These are phyloP conservation scores for Dendrostoma leiphaemia DNA, from an alignment of 2,329 filamentous ascomycete species.

Conservation along the genomic window DNA sequence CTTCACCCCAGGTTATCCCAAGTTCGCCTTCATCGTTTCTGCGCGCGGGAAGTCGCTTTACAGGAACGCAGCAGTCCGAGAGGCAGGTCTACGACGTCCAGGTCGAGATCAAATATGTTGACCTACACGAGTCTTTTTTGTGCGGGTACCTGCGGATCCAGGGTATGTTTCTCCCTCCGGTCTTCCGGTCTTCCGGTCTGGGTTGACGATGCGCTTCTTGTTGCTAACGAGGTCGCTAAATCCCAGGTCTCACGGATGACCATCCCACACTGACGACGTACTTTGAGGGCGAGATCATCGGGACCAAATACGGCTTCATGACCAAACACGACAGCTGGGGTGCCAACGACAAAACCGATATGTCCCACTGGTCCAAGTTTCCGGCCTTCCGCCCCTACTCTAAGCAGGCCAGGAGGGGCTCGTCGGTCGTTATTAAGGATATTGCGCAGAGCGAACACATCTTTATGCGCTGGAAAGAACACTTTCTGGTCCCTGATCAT, in stretches of 20 bases:
- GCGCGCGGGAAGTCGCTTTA: slow-evolving; percentile 82
- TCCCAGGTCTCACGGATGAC: slow-evolving; percentile 82
- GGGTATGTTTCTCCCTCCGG: slow-evolving; percentile 59
- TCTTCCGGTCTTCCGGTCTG: slow-evolving; percentile 6
- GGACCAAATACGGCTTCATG: slow-evolving; percentile 88
- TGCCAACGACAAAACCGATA: slow-evolving; percentile 84
- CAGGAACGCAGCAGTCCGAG: slow-evolving; percentile 90
- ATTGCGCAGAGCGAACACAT: slow-evolving; percentile 80
- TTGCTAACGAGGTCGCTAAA: neutral
- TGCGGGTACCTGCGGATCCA: slow-evolving; percentile 95
- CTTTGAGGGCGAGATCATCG: slow-evolving; percentile 97
- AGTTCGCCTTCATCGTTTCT: slow-evolving; percentile 83
- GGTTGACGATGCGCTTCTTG: neutral
- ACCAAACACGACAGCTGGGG: slow-evolving; percentile 91
- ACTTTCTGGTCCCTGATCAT: slow-evolving; percentile 95
- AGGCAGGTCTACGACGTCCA: slow-evolving; percentile 92
- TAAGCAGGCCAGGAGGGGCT: slow-evolving; percentile 55
- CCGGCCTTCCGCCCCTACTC: slow-evolving; percentile 76
- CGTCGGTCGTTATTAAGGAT: slow-evolving; percentile 60
- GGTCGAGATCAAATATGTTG: slow-evolving; percentile 95
- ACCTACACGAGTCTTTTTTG: slow-evolving; percentile 89
- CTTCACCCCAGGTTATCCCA: slow-evolving; percentile 61
- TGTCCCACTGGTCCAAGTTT: slow-evolving; percentile 92
- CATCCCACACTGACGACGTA: slow-evolving; percentile 97
- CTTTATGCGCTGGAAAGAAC: slow-evolving; percentile 99